phyloP scores from a whole-genome alignment of 768 basidiomycete genomes.

The Leccinum uliginosum region DNA sequence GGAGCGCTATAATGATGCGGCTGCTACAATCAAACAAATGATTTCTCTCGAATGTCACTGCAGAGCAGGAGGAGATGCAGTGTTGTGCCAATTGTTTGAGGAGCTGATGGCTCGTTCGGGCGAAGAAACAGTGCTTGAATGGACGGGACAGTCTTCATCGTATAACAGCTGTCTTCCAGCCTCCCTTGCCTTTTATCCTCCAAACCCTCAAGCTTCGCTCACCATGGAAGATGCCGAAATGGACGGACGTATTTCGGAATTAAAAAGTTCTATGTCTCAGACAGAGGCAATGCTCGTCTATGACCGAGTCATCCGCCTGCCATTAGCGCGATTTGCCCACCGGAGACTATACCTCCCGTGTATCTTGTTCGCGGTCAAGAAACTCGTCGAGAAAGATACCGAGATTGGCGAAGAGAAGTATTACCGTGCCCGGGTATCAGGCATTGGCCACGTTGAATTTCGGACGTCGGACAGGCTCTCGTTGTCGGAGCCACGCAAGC shows the following conservation, averaged over 20 bases:
- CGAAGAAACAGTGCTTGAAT: no score
- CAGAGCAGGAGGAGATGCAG: no score
- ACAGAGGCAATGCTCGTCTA: not conserved
- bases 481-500: not conserved
- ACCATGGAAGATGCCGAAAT: not conserved
- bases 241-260: not conserved
- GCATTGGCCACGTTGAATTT: constrained; percentile 5
- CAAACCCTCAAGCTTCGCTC: no score
- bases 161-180: no score
- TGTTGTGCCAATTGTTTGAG: no score
- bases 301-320: not conserved
- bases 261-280: not conserved
- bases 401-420: not conserved
- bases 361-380: constrained; percentile 4
- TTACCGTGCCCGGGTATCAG: not conserved
- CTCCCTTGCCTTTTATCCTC: no score
- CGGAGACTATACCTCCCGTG: constrained; percentile 9
- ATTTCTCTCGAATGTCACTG: not conserved
- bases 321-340: not conserved
- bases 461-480: not conserved
- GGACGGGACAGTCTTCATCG: no score
- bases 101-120: no score
- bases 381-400: not conserved
- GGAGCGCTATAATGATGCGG: not conserved
- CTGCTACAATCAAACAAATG: not conserved